phyloP scores from a whole-genome alignment of 192 early-diverging fungal species.

The Entophlyctis luteolus region DNA sequence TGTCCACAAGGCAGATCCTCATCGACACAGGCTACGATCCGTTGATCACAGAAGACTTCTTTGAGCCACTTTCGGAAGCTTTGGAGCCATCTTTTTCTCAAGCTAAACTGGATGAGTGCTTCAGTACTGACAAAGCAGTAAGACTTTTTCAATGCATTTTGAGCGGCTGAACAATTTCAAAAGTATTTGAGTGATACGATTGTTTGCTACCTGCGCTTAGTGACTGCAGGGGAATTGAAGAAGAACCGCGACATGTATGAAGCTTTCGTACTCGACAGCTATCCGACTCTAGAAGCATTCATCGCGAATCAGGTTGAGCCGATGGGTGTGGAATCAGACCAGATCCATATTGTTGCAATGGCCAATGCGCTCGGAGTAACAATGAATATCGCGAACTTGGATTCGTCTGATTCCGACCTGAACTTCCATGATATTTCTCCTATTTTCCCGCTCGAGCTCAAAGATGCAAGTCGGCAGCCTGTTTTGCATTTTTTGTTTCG shows the following conservation, averaged over 20 bases:
- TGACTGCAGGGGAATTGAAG: slow-evolving; percentile 50
- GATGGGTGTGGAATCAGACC: slow-evolving; percentile 66
- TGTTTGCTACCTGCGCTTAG: slow-evolving; percentile 48
- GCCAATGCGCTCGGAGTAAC: slow-evolving; percentile 61
- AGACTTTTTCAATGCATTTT: not conserved
- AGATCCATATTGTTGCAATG: slow-evolving; percentile 75
- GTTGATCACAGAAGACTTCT: slow-evolving; percentile 48
- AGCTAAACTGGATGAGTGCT: slow-evolving; percentile 31
- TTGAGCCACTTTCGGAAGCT: slow-evolving; percentile 38
- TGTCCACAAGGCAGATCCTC: slow-evolving; percentile 23
- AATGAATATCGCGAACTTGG: slow-evolving; percentile 68
- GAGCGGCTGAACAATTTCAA: not conserved
- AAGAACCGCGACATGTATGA: slow-evolving; percentile 54
- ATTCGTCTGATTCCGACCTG: slow-evolving; percentile 50
- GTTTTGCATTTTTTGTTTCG: slow-evolving; percentile 43
- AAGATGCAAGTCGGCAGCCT: slow-evolving; percentile 40
- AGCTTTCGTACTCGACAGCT: slow-evolving; percentile 49
- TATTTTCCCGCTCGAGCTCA: slow-evolving; percentile 42
- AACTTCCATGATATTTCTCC: slow-evolving; percentile 75
- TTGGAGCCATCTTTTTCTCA: not conserved
- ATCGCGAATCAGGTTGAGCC: slow-evolving; percentile 48
- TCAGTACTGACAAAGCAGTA: slow-evolving; percentile 28
- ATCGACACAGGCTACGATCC: slow-evolving; percentile 41
- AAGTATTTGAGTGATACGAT: slow-evolving; percentile 45
- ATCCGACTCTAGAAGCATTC: slow-evolving; percentile 42